Evolutionary conservation across 2,329 filamentous ascomycete genomes (phyloP).

Genomic region (Sclerotinia spermophila): DNA sequence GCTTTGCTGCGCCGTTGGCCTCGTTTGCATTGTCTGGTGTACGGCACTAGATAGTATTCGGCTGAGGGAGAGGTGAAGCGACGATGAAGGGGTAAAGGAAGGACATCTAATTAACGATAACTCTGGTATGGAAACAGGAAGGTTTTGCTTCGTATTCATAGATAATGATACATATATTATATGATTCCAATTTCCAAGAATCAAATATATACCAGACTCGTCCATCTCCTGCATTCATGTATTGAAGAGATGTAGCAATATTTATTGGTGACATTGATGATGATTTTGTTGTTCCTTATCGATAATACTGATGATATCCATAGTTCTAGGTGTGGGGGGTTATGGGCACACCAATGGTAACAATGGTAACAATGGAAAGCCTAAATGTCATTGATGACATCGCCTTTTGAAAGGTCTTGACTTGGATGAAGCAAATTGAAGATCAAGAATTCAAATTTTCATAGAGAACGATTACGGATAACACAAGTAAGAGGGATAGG

Average conservation of each 20-base stretch:
- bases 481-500: background rate
- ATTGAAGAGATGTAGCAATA: background rate
- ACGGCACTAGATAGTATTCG: background rate
- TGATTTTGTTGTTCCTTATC: background rate
- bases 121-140: background rate
- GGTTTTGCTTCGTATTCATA: background rate
- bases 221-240: background rate
- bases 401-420: background rate
- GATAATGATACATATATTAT: background rate
- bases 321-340: background rate
- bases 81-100: background rate
- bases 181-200: background rate
- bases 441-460: background rate
- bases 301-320: background rate
- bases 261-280: background rate
- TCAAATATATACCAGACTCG: background rate
- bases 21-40: background rate
- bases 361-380: background rate
- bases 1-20: conserved; percentile 6
- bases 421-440: background rate
- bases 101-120: background rate
- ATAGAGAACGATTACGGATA: background rate
- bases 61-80: background rate
- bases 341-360: background rate
- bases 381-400: background rate